Base-by-base conservation (phyloP, 495 filamentous ascomycete genomes). In the Sordaria brevicollis region DNA sequence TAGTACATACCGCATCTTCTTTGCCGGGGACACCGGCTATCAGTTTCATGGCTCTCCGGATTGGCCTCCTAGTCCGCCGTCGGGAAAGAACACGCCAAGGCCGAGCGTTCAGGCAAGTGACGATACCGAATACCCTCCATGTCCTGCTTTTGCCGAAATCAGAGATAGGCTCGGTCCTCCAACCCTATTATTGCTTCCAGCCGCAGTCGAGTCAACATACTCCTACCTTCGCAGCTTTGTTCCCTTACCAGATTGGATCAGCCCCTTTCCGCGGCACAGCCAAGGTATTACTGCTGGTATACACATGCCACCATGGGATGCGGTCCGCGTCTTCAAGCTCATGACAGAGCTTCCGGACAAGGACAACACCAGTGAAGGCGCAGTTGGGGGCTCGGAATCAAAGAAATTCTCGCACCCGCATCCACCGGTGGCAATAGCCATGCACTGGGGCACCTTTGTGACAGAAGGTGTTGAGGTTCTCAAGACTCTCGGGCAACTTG, bases 371-470 rank as follows among this genome's bases (percentile, higher is more conserved):
- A 8, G 13, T 17, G 65, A 31, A n/a, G 13, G 35, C 34, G 5
- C 25, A 36, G 3, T 57, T 6, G 21, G 2, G 15, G 9, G 7
- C 4, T 11, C 7, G 41, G 68, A 41, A 0, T 11, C 4, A 1
- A 36, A 1, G 4, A 65, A 34, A 31, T 35, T n/a, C 35, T n/a
- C 5, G 4, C 66, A 65, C 2, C 6, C 36, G 21, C 62, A 49
- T 21, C 68, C 38, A 35, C 36, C 72, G 5, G 73, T 79, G 13
- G 77, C 77, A 4, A 68, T 79, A 13, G 77, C 73, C 1, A 76
- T 79, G 67, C 77, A 79, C 65, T 79, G 77, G 77, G 77, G 77
- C 11, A 79, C 77, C 5, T 79, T 79, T 72, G 76, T 77, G 1
- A 69, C 72, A 0, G 77, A 79, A 25, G 71, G 75, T 17, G 37